phyloP scores from a whole-genome alignment of 2,329 filamentous ascomycete species.

The Laburnicola sp. region DNA sequence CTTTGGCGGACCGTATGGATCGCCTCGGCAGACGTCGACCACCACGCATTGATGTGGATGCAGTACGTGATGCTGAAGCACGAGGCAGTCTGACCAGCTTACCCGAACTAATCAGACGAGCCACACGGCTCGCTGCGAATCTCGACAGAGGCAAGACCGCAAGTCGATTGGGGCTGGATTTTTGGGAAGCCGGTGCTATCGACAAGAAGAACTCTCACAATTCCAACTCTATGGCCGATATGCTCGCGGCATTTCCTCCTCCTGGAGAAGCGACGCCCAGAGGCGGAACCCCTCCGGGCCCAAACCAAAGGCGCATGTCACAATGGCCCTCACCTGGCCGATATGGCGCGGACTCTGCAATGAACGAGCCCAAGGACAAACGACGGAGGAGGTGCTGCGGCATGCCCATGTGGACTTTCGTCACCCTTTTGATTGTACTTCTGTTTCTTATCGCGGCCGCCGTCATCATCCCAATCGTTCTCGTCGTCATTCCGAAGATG shows the following conservation, averaged over 20 bases:
- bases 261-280: too few species aligned
- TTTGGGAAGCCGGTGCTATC: conserved; percentile 47
- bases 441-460: conserved; percentile 77
- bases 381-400: conserved; percentile 75
- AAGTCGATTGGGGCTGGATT: conserved; percentile 59
- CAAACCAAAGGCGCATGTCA: conserved; percentile 21
- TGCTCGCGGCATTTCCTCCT: too few species aligned
- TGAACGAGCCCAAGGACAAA: conserved; percentile 32
- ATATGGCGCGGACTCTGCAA: conserved; percentile 21
- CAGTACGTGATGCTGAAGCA: conserved; percentile 76
- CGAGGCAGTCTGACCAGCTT: conserved; percentile 90
- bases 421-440: conserved; percentile 66
- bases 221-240: conserved; percentile 63
- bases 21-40: too few species aligned
- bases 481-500: conserved; percentile 62
- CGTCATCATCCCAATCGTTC: conserved; percentile 72
- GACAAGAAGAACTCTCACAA: conserved; percentile 43
- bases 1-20: too few species aligned
- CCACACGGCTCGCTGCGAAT: conserved; percentile 82
- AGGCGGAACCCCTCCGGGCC: too few species aligned
- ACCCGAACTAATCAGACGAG: conserved; percentile 85
- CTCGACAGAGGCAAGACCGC: conserved; percentile 79
- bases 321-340: conserved; percentile 35
- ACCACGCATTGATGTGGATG: too few species aligned
- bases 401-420: conserved; percentile 76